Conservation (phyloP, 768 basidiomycete species). For the Coprinopsis strossmayeri region DNA sequence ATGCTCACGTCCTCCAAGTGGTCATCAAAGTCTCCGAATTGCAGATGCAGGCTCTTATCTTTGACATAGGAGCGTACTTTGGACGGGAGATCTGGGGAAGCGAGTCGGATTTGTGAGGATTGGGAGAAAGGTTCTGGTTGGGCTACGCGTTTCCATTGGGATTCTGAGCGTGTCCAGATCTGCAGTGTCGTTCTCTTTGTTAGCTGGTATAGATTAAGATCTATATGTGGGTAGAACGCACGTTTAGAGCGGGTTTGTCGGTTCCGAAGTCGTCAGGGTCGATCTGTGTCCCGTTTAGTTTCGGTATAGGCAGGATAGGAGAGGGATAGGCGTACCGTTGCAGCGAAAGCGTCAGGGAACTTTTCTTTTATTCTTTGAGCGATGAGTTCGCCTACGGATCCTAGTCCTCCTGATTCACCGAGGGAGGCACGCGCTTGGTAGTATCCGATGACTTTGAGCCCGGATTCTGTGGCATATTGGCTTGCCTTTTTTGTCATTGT, state of each 20-base stretch:
- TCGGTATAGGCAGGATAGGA: neutral
- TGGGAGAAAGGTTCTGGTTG: too few relatives aligned
- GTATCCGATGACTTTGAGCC: slow-evolving; percentile 58
- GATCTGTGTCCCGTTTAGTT: slow-evolving; percentile 19
- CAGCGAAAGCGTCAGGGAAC: slow-evolving; percentile 58
- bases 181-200: slow-evolving; percentile 15
- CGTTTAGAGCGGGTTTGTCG: slow-evolving; percentile 48
- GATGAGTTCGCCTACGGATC: slow-evolving; percentile 61
- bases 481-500: too few relatives aligned
- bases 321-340: slow-evolving; percentile 47
- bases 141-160: slow-evolving; percentile 42
- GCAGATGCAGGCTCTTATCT: slow-evolving; percentile 42
- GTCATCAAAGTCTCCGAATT: slow-evolving; percentile 78
- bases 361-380: slow-evolving; percentile 45
- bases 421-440: slow-evolving; percentile 68
- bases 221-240: too few relatives aligned
- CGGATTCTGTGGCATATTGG: slow-evolving; percentile 49
- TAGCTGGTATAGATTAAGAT: slow-evolving; percentile 18
- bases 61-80: slow-evolving; percentile 45
- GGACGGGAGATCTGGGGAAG: slow-evolving; percentile 35
- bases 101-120: slow-evolving; percentile 43
- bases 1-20: slow-evolving; percentile 70
- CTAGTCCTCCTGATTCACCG: slow-evolving; percentile 53
- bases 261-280: slow-evolving; percentile 55
- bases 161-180: slow-evolving; percentile 44